These are phyloP conservation scores for Colletotrichum gloeosporioides DNA, from an alignment of 2,329 filamentous ascomycete species.

Conservation along the genomic window DNA sequence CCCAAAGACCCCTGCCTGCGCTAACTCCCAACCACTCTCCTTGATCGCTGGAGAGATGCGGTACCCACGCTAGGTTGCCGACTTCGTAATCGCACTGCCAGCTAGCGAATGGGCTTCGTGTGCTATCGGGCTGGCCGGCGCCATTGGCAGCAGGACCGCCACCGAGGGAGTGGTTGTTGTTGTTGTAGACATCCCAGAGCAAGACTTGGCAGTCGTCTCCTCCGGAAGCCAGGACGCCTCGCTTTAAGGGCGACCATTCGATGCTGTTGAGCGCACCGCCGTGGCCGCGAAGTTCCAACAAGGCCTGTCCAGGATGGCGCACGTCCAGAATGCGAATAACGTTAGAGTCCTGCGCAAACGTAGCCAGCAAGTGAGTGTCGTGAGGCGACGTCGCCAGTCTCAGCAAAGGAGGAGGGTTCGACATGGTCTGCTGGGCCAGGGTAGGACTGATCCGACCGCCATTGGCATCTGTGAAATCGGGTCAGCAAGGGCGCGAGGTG, in stretches of 20 bases:
- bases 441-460: slow-evolving; percentile 74
- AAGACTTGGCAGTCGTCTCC: slow-evolving; percentile 91
- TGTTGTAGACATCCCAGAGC: slow-evolving; percentile 89
- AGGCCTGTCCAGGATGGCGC: slow-evolving; percentile 91
- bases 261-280: slow-evolving; percentile 86
- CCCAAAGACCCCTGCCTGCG: slow-evolving; percentile 83
- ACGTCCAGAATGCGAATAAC: slow-evolving; percentile 95
- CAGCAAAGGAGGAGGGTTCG: slow-evolving; percentile 77
- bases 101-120: slow-evolving; percentile 72
- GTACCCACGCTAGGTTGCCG: slow-evolving; percentile 84
- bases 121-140: slow-evolving; percentile 57
- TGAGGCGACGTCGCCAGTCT: slow-evolving; percentile 90
- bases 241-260: slow-evolving; percentile 89
- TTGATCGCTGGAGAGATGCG: slow-evolving; percentile 71
- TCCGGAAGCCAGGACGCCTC: slow-evolving; percentile 89
- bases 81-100: slow-evolving; percentile 91
- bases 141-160: slow-evolving; percentile 51
- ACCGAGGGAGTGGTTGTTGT: slow-evolving; percentile 53
- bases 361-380: slow-evolving; percentile 94
- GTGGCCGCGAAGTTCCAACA: slow-evolving; percentile 92
- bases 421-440: slow-evolving; percentile 78
- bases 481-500: neutral
- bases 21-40: slow-evolving; percentile 87
- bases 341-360: slow-evolving; percentile 92
- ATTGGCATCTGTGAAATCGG: slow-evolving; percentile 50